Conservation (phyloP, 1,284 basidiomycete genomes). For the Tausonia pullulans region DNA sequence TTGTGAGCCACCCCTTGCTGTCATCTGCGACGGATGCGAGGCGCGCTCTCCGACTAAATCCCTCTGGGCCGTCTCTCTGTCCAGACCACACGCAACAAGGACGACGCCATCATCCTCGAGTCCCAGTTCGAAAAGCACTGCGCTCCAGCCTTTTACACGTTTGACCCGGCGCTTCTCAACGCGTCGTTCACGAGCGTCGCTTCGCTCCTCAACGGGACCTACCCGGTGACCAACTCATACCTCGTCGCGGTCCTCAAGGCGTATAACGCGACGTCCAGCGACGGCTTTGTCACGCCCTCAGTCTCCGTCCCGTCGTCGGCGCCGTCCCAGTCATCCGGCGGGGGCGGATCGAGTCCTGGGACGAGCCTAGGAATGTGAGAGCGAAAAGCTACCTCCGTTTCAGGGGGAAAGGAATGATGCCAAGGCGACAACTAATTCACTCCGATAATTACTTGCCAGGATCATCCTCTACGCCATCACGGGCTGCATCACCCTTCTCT, state of each 20-base stretch:
- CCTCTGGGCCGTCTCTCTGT: not conserved
- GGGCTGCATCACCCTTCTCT: constrained; percentile 62
- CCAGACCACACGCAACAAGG: constrained; percentile 24
- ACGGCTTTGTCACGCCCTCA: constrained; percentile 19
- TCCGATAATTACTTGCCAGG: constrained; percentile 30
- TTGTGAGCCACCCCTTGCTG: constrained; percentile 33
- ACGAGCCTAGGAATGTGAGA: not conserved
- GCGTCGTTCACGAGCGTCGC: constrained; percentile 43
- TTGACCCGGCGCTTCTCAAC: constrained; percentile 46
- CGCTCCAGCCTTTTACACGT: constrained; percentile 16
- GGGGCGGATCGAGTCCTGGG: constrained; percentile 16
- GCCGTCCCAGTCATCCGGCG: constrained; percentile 1
- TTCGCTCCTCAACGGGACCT: constrained; percentile 37
- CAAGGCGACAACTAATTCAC: not conserved
- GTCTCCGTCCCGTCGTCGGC: constrained; percentile 14
- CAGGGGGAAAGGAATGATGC: too few species aligned
- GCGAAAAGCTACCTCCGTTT: not conserved
- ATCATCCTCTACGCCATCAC: constrained; percentile 57
- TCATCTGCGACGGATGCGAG: too few species aligned
- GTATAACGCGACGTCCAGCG: constrained; percentile 46
- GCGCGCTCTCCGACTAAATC: too few species aligned
- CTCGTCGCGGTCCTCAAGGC: constrained; percentile 57
- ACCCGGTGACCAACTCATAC: constrained; percentile 42
- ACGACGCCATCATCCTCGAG: constrained; percentile 24
- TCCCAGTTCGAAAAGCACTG: constrained; percentile 44